Conservation (phyloP, 2,329 filamentous ascomycete species). For the Alternaria rosae region DNA sequence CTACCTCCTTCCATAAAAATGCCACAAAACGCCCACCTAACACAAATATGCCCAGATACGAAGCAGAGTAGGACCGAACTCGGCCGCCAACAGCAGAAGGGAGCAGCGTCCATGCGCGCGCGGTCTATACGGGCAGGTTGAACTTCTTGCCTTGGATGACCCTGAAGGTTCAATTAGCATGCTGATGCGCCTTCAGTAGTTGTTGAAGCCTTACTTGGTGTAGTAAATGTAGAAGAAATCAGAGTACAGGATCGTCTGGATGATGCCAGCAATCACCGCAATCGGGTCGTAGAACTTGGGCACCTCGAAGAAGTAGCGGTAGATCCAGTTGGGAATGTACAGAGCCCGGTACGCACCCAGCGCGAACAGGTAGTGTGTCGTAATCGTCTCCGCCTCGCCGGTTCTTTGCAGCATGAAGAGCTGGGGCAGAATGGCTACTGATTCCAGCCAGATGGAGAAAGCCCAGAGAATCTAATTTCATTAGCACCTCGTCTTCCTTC, state of each 20-base stretch:
- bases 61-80: slow-evolving; percentile 9
- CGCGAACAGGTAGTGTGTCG: slow-evolving; percentile 95
- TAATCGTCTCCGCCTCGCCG: slow-evolving; percentile 98
- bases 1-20: not conserved
- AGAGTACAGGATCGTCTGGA: slow-evolving; percentile 95
- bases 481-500: slow-evolving; percentile 15
- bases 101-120: slow-evolving; percentile 1
- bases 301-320: slow-evolving; percentile 80
- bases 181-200: not conserved
- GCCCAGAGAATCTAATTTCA: slow-evolving; percentile 84
- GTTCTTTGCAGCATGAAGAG: slow-evolving; percentile 98
- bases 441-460: slow-evolving; percentile 98
- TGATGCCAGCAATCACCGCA: slow-evolving; percentile 83
- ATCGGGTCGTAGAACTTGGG: slow-evolving; percentile 78
- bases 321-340: slow-evolving; percentile 99
- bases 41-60: slow-evolving; percentile 8
- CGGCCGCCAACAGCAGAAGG: slow-evolving; percentile 11
- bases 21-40: slow-evolving; percentile 12
- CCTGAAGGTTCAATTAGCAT: slow-evolving; percentile 37
- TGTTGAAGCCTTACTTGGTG: slow-evolving; percentile 71
- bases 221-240: slow-evolving; percentile 99
- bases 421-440: slow-evolving; percentile 94
- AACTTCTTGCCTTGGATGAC: slow-evolving; percentile 63
- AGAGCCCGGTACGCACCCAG: slow-evolving; percentile 89
- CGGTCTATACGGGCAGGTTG: slow-evolving; percentile 59